phyloP scores from a whole-genome alignment of 495 filamentous ascomycete species.

The Hyaloscypha finlandica region DNA sequence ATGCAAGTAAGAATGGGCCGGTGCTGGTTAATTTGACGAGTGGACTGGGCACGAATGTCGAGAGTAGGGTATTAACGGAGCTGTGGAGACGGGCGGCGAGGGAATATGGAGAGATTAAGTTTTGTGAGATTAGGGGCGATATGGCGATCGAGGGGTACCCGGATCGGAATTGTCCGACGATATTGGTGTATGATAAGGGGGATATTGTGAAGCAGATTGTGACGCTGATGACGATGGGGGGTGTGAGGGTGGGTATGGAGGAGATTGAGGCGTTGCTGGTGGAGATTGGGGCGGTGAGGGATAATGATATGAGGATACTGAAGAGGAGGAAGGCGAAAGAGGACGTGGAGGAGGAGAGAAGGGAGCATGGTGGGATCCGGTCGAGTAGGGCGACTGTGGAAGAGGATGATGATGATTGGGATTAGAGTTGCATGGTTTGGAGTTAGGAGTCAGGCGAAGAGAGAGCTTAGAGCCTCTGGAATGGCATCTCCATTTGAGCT shows the following conservation, averaged over 20 bases:
- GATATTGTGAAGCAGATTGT: slow-evolving; percentile 89
- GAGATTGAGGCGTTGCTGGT: slow-evolving; percentile 76
- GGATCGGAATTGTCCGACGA: slow-evolving; percentile 91
- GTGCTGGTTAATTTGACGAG: slow-evolving; percentile 89
- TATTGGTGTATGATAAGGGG: slow-evolving; percentile 87
- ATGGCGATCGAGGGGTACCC: slow-evolving; percentile 97
- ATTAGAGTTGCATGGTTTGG: slow-evolving; percentile 46
- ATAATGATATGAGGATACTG: slow-evolving; percentile 75
- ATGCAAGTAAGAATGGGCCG: slow-evolving; percentile 69
- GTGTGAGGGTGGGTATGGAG: slow-evolving; percentile 63
- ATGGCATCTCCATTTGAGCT: background rate
- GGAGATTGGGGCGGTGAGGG: slow-evolving; percentile 73
- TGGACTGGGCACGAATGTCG: slow-evolving; percentile 71
- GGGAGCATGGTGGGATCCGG: slow-evolving; percentile 47
- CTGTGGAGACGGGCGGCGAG: slow-evolving; percentile 84
- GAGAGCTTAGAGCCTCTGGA: slow-evolving; percentile 4
- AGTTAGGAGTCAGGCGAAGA: slow-evolving; percentile 29
- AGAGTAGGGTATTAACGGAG: slow-evolving; percentile 78
- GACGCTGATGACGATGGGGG: slow-evolving; percentile 77
- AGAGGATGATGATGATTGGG: slow-evolving; percentile 76
- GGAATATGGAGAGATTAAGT: slow-evolving; percentile 92
- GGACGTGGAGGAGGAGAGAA: slow-evolving; percentile 52
- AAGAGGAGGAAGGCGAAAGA: slow-evolving; percentile 61
- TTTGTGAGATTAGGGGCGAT: slow-evolving; percentile 91
- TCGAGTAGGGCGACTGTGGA: slow-evolving; percentile 40